Evolutionary conservation across 2,329 filamentous ascomycete genomes (phyloP), one percentile per base, ranked within the genome.

Genomic region (Thelonectria blattea): DNA sequence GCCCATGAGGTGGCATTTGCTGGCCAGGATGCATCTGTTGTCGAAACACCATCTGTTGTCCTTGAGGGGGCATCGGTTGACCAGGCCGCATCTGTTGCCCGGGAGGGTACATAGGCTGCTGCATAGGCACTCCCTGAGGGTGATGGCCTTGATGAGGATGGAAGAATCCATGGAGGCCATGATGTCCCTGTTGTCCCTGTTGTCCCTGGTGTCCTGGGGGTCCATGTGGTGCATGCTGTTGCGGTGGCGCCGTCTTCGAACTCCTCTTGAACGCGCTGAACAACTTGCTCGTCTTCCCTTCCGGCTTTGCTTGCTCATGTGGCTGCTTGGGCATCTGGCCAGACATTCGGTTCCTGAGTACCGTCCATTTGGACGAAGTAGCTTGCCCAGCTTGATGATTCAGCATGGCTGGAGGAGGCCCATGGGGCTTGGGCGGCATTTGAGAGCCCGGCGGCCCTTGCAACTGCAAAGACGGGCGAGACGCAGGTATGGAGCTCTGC

Each of bases 321-420:
- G 61, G 55, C 45, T 61, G 53, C 42, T 63, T 71, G 4, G 65
- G 65, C 51, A 69, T 63, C 50, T 78, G 75, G 18, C 59, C 72
- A 3, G 71, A 73, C 65, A 78, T 62, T 34, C 74, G 69, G 32
- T 70, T 75, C 56, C 57, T 73, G 17, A 76, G 47, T 2, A 69
- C 74, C 58, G 74, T 76, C 75, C 74, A 76, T 45, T 71, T 72
- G 4, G 71, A 74, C 5, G 68, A 63, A 30, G 65, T 64, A 10
- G 64, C 64, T 27, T 70, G 62, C 9, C 64, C 65, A 52, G 52
- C 27, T 5, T 59, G 60, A 10, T 51, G 55, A 43, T 66, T 58
- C 11, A 58, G 43, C 11, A 48, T 46, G 8, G 18, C 46, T 24
- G 58, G 61, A 9, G 58, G 52, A 12, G 63, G 62, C 22, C 57